Percentiles rank a stretch among this genome's conserved stretches.
Conservation (phyloP, 78 protist genomes). For the Cavenderia fasciculata region DNA sequence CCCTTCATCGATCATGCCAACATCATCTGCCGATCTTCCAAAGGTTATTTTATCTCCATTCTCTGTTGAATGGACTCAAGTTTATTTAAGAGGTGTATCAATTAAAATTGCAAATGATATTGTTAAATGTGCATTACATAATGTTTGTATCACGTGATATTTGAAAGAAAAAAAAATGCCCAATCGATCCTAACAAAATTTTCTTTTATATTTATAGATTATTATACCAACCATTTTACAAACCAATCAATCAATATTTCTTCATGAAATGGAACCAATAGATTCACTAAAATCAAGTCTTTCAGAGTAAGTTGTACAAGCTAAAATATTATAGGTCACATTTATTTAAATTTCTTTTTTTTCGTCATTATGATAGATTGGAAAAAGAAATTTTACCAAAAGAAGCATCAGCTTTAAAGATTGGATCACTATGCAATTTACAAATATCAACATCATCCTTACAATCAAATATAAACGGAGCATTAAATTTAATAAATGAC, state of each 20-base stretch:
- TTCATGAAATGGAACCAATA: no score
- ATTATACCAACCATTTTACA: slow-evolving; percentile 8
- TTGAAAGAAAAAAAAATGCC: neutral
- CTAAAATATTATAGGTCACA: no score
- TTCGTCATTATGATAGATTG: no score
- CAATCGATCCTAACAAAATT: neutral
- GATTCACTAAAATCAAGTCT: no score
- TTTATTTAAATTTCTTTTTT: no score
- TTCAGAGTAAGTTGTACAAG: no score
- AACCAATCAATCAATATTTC: slow-evolving; percentile 29
- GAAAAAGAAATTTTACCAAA: no score
- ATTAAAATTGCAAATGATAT: slow-evolving; percentile 12
- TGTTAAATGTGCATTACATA: slow-evolving; percentile 12
- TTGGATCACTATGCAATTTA: no score
- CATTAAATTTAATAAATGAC: no score
- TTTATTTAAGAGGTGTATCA: slow-evolving; percentile 4
- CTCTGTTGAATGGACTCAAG: slow-evolving; percentile 16
- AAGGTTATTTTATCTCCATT: neutral
- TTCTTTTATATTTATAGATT: neutral
- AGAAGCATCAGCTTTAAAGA: no score
- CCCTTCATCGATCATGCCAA: neutral
- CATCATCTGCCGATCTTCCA: neutral
- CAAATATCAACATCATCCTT: no score
- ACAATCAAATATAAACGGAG: no score
- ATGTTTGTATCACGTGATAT: neutral